Percentiles rank a stretch among this genome's conserved stretches.
phyloP scores from a whole-genome alignment of 2,329 filamentous ascomycete genomes.

The Colletotrichum chlorophyti region DNA sequence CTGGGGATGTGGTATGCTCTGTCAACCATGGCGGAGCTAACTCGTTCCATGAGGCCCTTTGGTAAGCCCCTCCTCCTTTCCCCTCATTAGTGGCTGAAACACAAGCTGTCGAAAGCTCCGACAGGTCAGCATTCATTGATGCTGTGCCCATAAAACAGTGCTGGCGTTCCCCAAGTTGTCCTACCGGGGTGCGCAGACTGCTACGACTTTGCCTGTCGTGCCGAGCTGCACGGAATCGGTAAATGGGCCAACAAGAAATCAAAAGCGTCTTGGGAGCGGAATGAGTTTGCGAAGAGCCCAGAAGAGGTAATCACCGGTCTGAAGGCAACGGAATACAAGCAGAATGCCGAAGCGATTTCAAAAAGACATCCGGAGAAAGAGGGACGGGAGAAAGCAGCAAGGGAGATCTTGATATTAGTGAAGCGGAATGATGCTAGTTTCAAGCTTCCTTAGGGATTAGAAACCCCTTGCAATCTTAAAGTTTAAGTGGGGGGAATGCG shows the following conservation, averaged over 20 bases:
- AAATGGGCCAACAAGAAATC: constrained; percentile 30
- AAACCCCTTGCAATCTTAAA: too few species aligned
- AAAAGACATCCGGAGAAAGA: background rate
- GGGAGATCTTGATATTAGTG: background rate
- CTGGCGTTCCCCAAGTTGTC: constrained; percentile 16
- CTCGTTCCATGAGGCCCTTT: constrained; percentile 46
- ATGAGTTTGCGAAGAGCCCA: constrained; percentile 30
- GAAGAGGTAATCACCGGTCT: constrained; percentile 29
- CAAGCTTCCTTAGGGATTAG: too few species aligned
- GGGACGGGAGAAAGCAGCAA: background rate
- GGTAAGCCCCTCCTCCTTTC: constrained; percentile 34
- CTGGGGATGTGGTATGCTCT: constrained; percentile 45
- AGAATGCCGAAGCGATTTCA: background rate
- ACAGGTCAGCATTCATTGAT: too few species aligned
- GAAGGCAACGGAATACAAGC: constrained; percentile 12
- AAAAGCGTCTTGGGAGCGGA: constrained; percentile 33
- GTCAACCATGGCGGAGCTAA: constrained; percentile 56
- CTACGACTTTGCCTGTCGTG: constrained; percentile 15
- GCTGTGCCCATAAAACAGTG: background rate
- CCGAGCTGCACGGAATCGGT: constrained; percentile 18
- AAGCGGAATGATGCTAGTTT: too few species aligned
- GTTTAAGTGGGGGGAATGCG: too few species aligned
- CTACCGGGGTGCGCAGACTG: constrained; percentile 15
- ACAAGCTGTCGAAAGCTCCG: too few species aligned
- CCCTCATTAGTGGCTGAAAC: too few species aligned